Conservation (phyloP, 306 rosid species). For the Dalbergia cochinchinensis region DNA sequence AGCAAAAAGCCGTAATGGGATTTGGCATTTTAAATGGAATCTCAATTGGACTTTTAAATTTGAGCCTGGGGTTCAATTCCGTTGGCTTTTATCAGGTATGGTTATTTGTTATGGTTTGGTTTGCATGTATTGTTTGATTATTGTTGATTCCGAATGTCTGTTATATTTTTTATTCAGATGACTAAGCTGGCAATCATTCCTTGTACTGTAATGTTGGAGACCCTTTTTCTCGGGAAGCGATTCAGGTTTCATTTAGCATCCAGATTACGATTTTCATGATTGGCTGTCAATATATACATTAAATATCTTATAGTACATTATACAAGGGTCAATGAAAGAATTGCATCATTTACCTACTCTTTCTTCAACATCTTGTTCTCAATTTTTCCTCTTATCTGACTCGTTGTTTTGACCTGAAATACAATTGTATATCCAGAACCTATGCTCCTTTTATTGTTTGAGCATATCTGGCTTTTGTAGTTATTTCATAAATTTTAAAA, state of each 20-base stretch:
- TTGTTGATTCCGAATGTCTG: constrained; percentile 43
- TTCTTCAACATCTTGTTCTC: neutral
- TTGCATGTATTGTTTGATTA: constrained; percentile 27
- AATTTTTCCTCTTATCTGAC: neutral
- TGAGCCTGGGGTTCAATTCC: constrained; percentile 97
- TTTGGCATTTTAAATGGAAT: constrained; percentile 97
- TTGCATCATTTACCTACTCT: constrained; percentile 20
- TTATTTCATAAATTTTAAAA: constrained; percentile 30
- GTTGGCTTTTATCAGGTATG: constrained; percentile 97
- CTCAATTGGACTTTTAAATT: constrained; percentile 95
- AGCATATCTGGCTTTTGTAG: constrained; percentile 16
- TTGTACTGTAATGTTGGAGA: constrained; percentile 96
- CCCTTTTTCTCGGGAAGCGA: constrained; percentile 83
- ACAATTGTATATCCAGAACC: neutral
- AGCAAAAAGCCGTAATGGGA: constrained; percentile 81
- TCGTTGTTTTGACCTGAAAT: constrained; percentile 27
- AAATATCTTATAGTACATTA: constrained; percentile 28
- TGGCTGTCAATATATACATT: constrained; percentile 31
- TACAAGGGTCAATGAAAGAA: neutral
- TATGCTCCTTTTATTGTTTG: constrained; percentile 4
- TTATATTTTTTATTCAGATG: constrained; percentile 68
- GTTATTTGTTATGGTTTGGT: constrained; percentile 35
- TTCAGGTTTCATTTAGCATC: constrained; percentile 74
- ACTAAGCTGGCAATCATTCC: constrained; percentile 99
- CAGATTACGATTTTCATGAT: constrained; percentile 19